Evolutionary conservation across 345 rosid species (phyloP), one percentile per base, ranked within the genome.

Genomic region (Aethionema arabicum): DNA sequence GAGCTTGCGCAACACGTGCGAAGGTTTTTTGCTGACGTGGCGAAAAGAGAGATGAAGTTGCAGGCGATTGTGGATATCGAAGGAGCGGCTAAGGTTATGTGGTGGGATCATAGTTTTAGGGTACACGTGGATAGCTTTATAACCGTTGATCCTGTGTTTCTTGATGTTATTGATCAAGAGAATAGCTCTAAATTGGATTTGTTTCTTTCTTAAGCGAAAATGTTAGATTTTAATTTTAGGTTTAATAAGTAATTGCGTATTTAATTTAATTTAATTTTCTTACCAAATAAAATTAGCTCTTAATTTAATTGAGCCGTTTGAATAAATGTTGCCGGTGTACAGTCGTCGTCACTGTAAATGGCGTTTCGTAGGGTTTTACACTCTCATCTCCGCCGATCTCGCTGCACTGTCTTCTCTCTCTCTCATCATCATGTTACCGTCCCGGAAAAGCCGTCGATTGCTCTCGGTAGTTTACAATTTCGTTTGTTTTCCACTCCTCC

Each of bases 21-120:
- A 32, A 68, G 56, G 83, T 83, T 91, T 57, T 68, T 91, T 5
- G 59, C 74, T 9, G 98, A 91, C 76, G 91, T 88, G 70, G 81
- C 75, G 10, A 79, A 63, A 56, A 74, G 96, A 46, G 95, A 88
- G 80, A 88, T 91, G 98, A 72, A 64, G 73, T 83, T 88, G 3
- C 80, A 88, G 14, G 95, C 96, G 4, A 72, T 61, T 70, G 82
- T 91, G 65, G 83, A 74, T n/a, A 71, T 91, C 3, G 81, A 65
- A 31, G 98, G 96, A 6, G 66, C 78, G 58, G 98, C 98, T 1
- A 88, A 75, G 82, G 85, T 86, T 30, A 5, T 80, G 70, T 86
- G 88, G 88, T 88, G 95, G 96, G 83, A 88, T 44, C 92, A 86
- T 50, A 75, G 77, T 80, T 91, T 91, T 61, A 79, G 72, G 60